Evolutionary conservation across 805 yeast genomes (phyloP), one percentile per base, ranked within the genome.

Genomic region (Candida maltosa): DNA sequence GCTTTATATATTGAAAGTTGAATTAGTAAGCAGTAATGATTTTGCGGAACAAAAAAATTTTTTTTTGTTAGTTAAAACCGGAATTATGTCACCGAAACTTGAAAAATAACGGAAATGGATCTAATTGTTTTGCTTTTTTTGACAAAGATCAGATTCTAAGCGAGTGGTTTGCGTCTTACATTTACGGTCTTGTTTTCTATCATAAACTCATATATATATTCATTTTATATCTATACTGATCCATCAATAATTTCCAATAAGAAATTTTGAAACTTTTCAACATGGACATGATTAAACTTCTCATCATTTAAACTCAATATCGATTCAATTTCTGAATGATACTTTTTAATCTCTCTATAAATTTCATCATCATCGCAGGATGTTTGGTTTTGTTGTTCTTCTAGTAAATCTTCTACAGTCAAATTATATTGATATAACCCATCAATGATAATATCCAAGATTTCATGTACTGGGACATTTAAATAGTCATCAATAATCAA

Each of bases 351-450:
- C 11, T 4, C 3, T 6, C 5, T 9, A 6, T 28, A 12, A 10
- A 4, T 16, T 4, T 19, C 23, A 7, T 32, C 16, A 24, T 15
- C 9, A 10, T 21, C 28, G 6, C 24, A n/a, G 2, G 23, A n/a
- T 15, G 19, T 3, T 6, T 22, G 18, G 16, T 27, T 17, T 14
- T 32, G 8, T 18, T 37, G 19, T 27, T 33, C 20, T 17, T 30
- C 17, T 8, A 12, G 12, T 4, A 30, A 6, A 14, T 39, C 37
- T n/a, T 39, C 40, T 18, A 29, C 25, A 18, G 30, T 26, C 14
- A 38, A 18, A 16, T 40, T 37, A 28, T 37, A 40, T 12, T 40
- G 33, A 10, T 40, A 40, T 16, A 40, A 17, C 10, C 21, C 34
- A 12, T 26, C 33, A 10, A 25, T 36, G 4, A 41, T 35, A 5